Evolutionary conservation across 192 early-diverging fungal species (phyloP).

Genomic region (Dimargaris cristalligena): DNA sequence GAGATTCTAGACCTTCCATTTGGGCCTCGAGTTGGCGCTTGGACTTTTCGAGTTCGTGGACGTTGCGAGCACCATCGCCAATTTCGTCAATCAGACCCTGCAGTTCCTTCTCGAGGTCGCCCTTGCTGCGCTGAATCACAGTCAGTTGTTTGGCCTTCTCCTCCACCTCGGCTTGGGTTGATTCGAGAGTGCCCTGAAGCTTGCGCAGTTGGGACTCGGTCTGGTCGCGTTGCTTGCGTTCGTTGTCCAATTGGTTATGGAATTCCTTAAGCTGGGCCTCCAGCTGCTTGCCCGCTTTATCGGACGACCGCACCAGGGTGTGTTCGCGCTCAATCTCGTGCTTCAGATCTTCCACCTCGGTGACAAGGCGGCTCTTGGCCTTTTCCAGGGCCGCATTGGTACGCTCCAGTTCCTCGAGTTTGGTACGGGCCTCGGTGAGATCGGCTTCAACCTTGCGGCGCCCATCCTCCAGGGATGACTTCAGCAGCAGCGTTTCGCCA

Average conservation of each 20-base stretch:
- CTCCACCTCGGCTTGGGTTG: constrained; percentile 39
- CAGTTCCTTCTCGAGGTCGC: constrained; percentile 46
- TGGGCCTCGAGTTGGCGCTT: constrained; percentile 40
- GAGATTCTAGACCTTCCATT: constrained; percentile 38
- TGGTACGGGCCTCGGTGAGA: constrained; percentile 43
- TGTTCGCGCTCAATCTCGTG: constrained; percentile 63
- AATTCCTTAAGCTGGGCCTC: constrained; percentile 14
- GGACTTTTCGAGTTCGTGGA: constrained; percentile 56
- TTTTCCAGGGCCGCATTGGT: constrained; percentile 46
- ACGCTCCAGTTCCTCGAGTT: constrained; percentile 41
- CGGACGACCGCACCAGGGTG: constrained; percentile 21
- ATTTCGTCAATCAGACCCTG: constrained; percentile 49
- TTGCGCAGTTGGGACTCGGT: constrained; percentile 41
- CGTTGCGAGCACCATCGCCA: constrained; percentile 51
- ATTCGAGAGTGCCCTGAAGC: constrained; percentile 36
- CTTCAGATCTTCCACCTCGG: constrained; percentile 61
- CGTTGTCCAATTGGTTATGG: constrained; percentile 31
- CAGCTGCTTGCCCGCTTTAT: constrained; percentile 12
- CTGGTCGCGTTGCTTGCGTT: constrained; percentile 36
- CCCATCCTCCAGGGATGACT: constrained; percentile 35
- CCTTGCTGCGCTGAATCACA: constrained; percentile 39
- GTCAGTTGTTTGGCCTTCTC: constrained; percentile 32
- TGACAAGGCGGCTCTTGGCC: constrained; percentile 39
- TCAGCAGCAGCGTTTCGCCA: constrained; percentile 35
- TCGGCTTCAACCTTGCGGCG: constrained; percentile 38